phyloP scores from a whole-genome alignment of 768 basidiomycete species.

The Suillus occidentalis region DNA sequence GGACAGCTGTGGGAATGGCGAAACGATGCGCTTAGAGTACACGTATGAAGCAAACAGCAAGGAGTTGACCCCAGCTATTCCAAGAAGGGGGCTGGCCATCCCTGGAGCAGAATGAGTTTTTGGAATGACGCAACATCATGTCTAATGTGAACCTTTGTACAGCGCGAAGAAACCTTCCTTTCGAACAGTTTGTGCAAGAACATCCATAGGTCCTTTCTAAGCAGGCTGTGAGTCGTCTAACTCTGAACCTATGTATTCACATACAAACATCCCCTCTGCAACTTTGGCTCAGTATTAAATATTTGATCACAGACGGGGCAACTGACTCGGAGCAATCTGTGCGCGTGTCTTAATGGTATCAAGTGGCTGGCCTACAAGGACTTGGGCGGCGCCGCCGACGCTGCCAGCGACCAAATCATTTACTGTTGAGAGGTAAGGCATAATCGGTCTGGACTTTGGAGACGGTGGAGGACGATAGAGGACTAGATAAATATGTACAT shows the following conservation, averaged over 20 bases:
- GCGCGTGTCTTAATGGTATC: constrained; percentile 89
- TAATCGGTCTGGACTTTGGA: background rate
- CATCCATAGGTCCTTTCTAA: constrained; percentile 94
- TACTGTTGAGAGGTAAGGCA: constrained; percentile 49
- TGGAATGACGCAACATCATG: background rate
- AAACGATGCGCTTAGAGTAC: constrained; percentile 77
- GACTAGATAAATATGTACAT: background rate
- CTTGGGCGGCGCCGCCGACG: constrained; percentile 91
- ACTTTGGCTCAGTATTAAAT: constrained; percentile 6
- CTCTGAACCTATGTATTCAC: constrained; percentile 29
- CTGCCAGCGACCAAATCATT: constrained; percentile 89
- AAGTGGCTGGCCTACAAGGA: constrained; percentile 90
- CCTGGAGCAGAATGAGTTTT: constrained; percentile 45
- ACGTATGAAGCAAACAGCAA: constrained; percentile 91
- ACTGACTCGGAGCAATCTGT: constrained; percentile 79
- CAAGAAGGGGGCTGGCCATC: constrained; percentile 88
- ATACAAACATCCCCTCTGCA: constrained; percentile 85
- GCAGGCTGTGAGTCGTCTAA: background rate
- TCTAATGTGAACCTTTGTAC: constrained; percentile 74
- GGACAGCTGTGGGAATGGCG: constrained; percentile 84
- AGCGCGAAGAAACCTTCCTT: constrained; percentile 91
- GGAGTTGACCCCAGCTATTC: constrained; percentile 95
- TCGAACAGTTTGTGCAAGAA: constrained; percentile 73
- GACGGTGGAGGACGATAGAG: background rate
- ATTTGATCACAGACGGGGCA: background rate